These are phyloP conservation scores for Oidiodendron maius DNA, from an alignment of 495 filamentous ascomycete species.

Conservation along the genomic window DNA sequence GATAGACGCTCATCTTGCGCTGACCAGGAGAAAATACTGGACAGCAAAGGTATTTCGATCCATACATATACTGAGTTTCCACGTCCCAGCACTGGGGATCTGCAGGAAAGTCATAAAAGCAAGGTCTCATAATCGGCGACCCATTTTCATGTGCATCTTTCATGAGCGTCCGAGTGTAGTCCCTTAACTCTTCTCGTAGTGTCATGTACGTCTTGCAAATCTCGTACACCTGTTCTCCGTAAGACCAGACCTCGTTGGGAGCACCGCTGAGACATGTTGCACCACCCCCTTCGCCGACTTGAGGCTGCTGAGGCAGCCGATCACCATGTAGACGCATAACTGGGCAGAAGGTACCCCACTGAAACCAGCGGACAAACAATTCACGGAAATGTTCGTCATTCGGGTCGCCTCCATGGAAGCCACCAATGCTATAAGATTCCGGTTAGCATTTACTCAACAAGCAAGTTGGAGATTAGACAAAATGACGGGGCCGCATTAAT, in stretches of 20 bases:
- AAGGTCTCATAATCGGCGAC: constrained; percentile 46
- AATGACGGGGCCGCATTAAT: no score
- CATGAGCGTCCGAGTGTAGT: constrained; percentile 47
- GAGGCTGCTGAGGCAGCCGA: constrained; percentile 44
- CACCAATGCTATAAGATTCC: no score
- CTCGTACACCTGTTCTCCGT: constrained; percentile 47
- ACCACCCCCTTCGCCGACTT: constrained; percentile 27
- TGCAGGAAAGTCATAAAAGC: constrained; percentile 52
- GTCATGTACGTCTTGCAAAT: constrained; percentile 50
- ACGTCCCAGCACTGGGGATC: constrained; percentile 43
- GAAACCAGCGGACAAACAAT: constrained; percentile 55
- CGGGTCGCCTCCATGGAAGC: constrained; percentile 52
- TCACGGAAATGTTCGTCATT: constrained; percentile 47
- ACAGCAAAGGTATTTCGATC: constrained; percentile 43
- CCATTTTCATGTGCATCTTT: constrained; percentile 47
- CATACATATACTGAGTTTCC: constrained; percentile 51
- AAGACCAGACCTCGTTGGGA: constrained; percentile 54
- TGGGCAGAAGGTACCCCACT: constrained; percentile 55
- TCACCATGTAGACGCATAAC: constrained; percentile 56
- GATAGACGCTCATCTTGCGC: constrained; percentile 36
- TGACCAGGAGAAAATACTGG: constrained; percentile 41
- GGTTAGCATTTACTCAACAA: constrained; percentile 45
- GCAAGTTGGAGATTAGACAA: constrained; percentile 27
- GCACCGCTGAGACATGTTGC: constrained; percentile 33
- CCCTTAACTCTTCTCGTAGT: constrained; percentile 45